A percentile compares a stretch with the other conserved stretches of the same genome.
Conservation (phyloP, 495 filamentous ascomycete genomes). For the Podospora comata region DNA sequence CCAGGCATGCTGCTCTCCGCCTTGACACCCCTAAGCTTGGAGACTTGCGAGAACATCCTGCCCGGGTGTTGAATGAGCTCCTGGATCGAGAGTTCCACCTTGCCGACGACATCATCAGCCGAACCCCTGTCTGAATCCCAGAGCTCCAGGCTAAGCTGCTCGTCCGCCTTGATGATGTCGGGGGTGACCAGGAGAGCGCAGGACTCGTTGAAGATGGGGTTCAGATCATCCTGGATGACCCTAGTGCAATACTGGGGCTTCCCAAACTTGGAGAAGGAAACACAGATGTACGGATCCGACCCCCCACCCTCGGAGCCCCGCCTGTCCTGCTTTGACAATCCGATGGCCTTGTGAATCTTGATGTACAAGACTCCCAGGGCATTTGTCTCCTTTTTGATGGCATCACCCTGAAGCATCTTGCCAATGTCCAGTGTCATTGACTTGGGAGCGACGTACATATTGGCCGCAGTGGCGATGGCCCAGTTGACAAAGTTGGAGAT, state of each 20-base stretch:
- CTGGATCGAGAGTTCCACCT: conserved; percentile 87
- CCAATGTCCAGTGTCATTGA: conserved; percentile 88
- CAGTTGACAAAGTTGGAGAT: conserved; percentile 98
- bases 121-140: conserved; percentile 91
- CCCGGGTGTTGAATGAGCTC: conserved; percentile 92
- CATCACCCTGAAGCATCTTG: conserved; percentile 85
- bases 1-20: conserved; percentile 87
- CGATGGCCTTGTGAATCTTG: conserved; percentile 80
- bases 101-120: conserved; percentile 91
- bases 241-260: conserved; percentile 98
- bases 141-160: conserved; percentile 87
- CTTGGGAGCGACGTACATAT: conserved; percentile 95
- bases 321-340: conserved; percentile 86
- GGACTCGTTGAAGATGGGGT: conserved; percentile 88
- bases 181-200: conserved; percentile 82
- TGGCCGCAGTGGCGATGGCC: conserved; percentile 80
- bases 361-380: conserved; percentile 88
- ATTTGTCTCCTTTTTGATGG: conserved; percentile 81
- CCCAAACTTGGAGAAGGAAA: conserved; percentile 74
- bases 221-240: conserved; percentile 90
- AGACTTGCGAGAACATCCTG: conserved; percentile 88
- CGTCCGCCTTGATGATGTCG: conserved; percentile 86
- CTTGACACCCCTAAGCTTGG: conserved; percentile 74
- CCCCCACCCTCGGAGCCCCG: conserved; percentile 82
- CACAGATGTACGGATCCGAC: conserved; percentile 86